Conservation (phyloP, 345 rosid species). For the Iberis pinnata region DNA sequence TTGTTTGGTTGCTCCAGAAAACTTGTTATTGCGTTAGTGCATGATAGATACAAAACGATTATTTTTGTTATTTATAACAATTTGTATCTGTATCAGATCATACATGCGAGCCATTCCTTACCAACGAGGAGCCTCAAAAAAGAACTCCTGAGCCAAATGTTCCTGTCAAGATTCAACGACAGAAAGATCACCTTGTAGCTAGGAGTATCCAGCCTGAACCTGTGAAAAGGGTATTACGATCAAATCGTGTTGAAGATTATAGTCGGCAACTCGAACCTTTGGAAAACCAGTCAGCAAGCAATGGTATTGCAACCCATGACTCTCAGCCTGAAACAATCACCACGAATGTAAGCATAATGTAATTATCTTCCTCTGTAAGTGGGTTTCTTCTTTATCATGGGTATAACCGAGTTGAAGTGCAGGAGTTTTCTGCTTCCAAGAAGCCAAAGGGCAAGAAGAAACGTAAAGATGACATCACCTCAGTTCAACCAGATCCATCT, state of each 20-base stretch:
- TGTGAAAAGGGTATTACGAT: conserved; percentile 23
- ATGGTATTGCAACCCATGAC: conserved; percentile 34
- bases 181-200: conserved; percentile 19
- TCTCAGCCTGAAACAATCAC: conserved; percentile 32
- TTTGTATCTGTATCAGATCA: conserved; percentile 70
- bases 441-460: conserved; percentile 74
- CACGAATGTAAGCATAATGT: conserved; percentile 45
- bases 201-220: conserved; percentile 37
- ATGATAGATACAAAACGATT: conserved; percentile 10
- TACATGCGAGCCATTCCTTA: conserved; percentile 41
- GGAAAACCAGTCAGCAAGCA: conserved; percentile 36
- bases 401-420: conserved; percentile 32
- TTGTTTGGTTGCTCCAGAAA: conserved; percentile 4
- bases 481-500: conserved; percentile 47
- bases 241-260: conserved; percentile 23
- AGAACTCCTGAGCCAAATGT: conserved; percentile 40
- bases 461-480: conserved; percentile 35
- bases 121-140: conserved; percentile 39
- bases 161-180: conserved; percentile 35
- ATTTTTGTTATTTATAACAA: conserved; percentile 54
- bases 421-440: conserved; percentile 61
- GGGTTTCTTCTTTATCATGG: conserved; percentile 18
- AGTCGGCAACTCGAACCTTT: conserved; percentile 22
- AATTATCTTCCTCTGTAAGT: conserved; percentile 20
- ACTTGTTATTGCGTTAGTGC: conserved; percentile 9